Base-by-base conservation (phyloP, 306 rosid species). In the Vicia sativa region DNA sequence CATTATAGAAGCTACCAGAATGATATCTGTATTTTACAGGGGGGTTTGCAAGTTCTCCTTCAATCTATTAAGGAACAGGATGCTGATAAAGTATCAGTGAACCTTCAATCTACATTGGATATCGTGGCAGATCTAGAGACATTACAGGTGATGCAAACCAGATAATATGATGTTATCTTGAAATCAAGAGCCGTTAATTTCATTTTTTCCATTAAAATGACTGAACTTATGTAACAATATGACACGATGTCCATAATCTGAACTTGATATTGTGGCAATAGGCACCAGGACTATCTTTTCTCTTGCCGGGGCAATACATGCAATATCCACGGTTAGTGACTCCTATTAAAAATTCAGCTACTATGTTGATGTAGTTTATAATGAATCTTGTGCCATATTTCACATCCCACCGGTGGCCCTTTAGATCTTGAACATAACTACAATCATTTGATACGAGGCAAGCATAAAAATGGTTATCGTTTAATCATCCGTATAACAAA, bases 241-340 rank as follows among this genome's bases (percentile, higher is more conserved):
- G 16, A 68, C 11, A 68, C 11, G 67, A 15, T 81, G 62, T 72
- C 67, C 16, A 37, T 14, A 68, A 59, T 62, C 67, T 71, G 73
- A 79, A 67, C 49, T 70, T 74, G 68, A 54, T 72, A 46, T 73
- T 71, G 60, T 79, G 64, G 55, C 61, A 61, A 80, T 90, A 90
- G 98, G 96, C 98, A 49, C 96, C 93, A 1, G 98, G 98, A n/a
- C 73, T 92, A 68, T 88, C 96, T 23, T 92, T 92, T 80, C 77
- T 92, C 64, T 83, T 90, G 84, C 98, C 98, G 0, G 75, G 62
- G 75, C 96, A 87, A 67, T 90, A 79, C 80, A 2, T 50, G 74
- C 85, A 80, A 72, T 90, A 90, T 77, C 96, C 98, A 63, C 82
- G 98, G 96, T 88, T 52, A 80, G 87, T 79, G 54, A 25, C 55